phyloP scores from a whole-genome alignment of 2,329 filamentous ascomycete species.

The Thermomyces lanuginosus region DNA sequence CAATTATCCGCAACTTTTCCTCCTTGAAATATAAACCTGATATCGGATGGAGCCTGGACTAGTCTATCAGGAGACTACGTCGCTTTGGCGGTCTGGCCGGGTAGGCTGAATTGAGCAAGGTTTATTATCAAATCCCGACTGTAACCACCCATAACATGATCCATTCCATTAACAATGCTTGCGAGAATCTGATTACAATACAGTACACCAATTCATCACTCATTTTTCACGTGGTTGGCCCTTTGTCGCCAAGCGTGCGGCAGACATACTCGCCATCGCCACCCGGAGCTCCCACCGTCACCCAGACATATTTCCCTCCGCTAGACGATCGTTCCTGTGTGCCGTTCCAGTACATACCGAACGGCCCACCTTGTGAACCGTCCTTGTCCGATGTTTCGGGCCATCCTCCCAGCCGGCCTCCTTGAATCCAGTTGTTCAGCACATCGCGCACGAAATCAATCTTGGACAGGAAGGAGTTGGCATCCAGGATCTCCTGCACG shows the following conservation, averaged over 20 bases:
- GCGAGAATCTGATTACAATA: too few relatives aligned
- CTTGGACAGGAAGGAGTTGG: constrained; percentile 30
- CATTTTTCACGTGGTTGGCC: too few relatives aligned
- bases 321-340: constrained; percentile 25
- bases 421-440: constrained; percentile 24
- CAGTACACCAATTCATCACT: too few relatives aligned
- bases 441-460: constrained; percentile 26
- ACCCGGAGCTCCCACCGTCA: constrained; percentile 32
- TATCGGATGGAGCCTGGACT: too few relatives aligned
- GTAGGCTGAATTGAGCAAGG: too few relatives aligned
- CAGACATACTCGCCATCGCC: constrained; percentile 30
- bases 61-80: too few relatives aligned
- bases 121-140: too few relatives aligned
- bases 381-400: constrained; percentile 8
- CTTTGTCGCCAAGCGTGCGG: neutral
- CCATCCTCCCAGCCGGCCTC: constrained; percentile 22
- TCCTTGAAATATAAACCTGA: too few relatives aligned
- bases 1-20: too few relatives aligned
- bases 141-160: too few relatives aligned
- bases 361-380: constrained; percentile 6
- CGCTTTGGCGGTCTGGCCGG: too few relatives aligned
- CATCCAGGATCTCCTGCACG: constrained; percentile 27
- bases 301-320: constrained; percentile 37
- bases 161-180: too few relatives aligned
- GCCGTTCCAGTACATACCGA: constrained; percentile 27